Conservation (phyloP, 768 basidiomycete genomes). For the Terana coerulea region DNA sequence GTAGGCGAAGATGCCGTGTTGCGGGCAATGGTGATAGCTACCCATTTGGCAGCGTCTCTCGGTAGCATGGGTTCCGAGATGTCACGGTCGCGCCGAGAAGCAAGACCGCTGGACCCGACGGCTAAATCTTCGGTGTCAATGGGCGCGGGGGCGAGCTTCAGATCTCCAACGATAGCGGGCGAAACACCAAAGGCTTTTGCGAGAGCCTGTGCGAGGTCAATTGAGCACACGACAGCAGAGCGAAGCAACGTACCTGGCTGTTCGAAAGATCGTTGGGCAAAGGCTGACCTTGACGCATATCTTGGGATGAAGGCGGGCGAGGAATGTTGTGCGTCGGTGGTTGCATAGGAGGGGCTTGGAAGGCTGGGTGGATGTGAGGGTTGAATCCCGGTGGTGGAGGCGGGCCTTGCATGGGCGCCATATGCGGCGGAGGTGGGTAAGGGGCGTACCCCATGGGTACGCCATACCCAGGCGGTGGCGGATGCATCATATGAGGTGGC, state of each 20-base stretch:
- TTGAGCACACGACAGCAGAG: neutral
- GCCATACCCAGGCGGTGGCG: slow-evolving; percentile 40
- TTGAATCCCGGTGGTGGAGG: slow-evolving; percentile 36
- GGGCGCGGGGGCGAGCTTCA: slow-evolving; percentile 45
- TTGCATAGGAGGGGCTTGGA: slow-evolving; percentile 33
- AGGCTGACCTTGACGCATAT: slow-evolving; percentile 78
- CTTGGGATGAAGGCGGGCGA: too few relatives aligned
- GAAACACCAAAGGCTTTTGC: slow-evolving; percentile 80
- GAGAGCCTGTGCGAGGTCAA: slow-evolving; percentile 42
- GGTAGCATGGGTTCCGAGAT: slow-evolving; percentile 51
- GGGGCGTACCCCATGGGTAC: slow-evolving; percentile 39
- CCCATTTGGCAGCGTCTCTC: slow-evolving; percentile 61
- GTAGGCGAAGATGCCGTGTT: slow-evolving; percentile 32
- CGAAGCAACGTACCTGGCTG: slow-evolving; percentile 38
- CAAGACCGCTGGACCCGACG: slow-evolving; percentile 68
- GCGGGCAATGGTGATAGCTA: slow-evolving; percentile 44
- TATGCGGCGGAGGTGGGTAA: slow-evolving; percentile 39
- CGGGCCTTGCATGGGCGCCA: slow-evolving; percentile 34
- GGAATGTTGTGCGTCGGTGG: slow-evolving; percentile 26
- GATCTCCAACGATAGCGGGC: slow-evolving; percentile 61
- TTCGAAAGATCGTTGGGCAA: slow-evolving; percentile 76
- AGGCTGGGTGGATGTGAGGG: slow-evolving; percentile 58
- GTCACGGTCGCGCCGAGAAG: slow-evolving; percentile 64
- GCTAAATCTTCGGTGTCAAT: slow-evolving; percentile 71
- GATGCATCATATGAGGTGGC: slow-evolving; percentile 30